Percentiles rank a stretch among this genome's conserved stretches.
phyloP scores from a whole-genome alignment of 345 rosid genomes.

The Citrus mangshanensis region DNA sequence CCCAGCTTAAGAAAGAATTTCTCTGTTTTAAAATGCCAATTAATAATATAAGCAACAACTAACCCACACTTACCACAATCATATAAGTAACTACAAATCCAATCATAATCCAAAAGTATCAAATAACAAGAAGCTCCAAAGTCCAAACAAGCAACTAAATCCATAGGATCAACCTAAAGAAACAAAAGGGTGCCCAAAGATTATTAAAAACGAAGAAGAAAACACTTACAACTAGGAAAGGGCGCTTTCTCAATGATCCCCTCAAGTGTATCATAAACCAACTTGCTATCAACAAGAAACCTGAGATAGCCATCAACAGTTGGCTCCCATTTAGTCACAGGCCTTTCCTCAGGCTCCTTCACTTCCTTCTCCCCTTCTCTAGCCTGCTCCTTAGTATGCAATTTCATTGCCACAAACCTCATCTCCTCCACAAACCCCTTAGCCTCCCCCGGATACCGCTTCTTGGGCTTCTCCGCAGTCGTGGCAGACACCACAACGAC shows the following conservation, averaged over 20 bases:
- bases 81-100: neutral
- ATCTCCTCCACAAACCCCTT: slow-evolving; percentile 99
- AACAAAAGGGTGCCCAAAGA: slow-evolving; percentile 5
- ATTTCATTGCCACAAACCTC: slow-evolving; percentile 96
- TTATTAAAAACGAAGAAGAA: neutral
- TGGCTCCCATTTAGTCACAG: slow-evolving; percentile 75
- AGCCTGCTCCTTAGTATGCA: slow-evolving; percentile 85
- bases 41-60: neutral
- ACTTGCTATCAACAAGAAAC: slow-evolving; percentile 86
- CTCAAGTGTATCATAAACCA: slow-evolving; percentile 92
- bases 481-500: slow-evolving; percentile 42
- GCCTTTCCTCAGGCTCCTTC: slow-evolving; percentile 62
- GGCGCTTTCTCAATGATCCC: slow-evolving; percentile 54
- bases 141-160: neutral
- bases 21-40: neutral
- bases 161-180: neutral
- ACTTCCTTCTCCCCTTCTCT: slow-evolving; percentile 86
- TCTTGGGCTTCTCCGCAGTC: slow-evolving; percentile 66
- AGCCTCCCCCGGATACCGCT: slow-evolving; percentile 80
- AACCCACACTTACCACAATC: neutral
- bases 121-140: neutral
- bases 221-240: slow-evolving; percentile 70
- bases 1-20: no score
- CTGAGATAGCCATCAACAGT: slow-evolving; percentile 75
- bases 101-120: neutral